A percentile compares a stretch with the other conserved stretches of the same genome.
phyloP scores from a whole-genome alignment of 1,284 basidiomycete species.

The Naganishia sp. region DNA sequence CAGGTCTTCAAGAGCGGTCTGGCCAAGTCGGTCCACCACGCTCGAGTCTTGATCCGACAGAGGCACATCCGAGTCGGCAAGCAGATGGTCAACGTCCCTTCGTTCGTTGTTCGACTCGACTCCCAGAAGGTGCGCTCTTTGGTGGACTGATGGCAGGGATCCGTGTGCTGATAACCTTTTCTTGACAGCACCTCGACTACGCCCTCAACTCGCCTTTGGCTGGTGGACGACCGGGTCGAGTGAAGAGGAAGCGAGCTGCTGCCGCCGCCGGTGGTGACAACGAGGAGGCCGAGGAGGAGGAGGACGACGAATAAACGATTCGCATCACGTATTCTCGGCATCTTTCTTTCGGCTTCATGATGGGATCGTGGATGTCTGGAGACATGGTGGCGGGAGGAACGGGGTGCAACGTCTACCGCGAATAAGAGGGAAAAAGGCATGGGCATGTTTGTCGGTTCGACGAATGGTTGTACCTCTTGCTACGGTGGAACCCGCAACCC shows the following conservation, averaged over 20 bases:
- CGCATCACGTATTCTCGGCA: constrained; percentile 1
- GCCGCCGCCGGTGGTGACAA: constrained; percentile 90
- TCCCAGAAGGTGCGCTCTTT: constrained; percentile 68
- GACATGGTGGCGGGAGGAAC: neutral
- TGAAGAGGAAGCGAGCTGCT: constrained; percentile 97
- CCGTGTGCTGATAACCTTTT: constrained; percentile 40
- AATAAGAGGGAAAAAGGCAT: constrained; percentile 2
- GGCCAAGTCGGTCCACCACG: constrained; percentile 98
- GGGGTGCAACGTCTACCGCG: neutral
- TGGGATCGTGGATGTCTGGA: constrained; percentile 3
- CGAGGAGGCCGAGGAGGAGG: constrained; percentile 86
- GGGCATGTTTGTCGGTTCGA: constrained; percentile 22
- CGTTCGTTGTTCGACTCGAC: constrained; percentile 96
- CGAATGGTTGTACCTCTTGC: constrained; percentile 26
- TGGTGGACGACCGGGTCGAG: constrained; percentile 93
- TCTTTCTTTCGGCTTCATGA: constrained; percentile 4
- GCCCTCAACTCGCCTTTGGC: constrained; percentile 96
- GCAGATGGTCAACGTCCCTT: constrained; percentile 99
- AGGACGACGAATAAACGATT: constrained; percentile 63
- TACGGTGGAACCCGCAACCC: constrained; percentile 8
- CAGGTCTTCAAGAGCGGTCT: constrained; percentile 96
- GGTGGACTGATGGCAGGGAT: neutral
- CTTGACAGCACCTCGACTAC: constrained; percentile 88
- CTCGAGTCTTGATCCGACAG: constrained; percentile 96
- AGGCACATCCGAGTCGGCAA: constrained; percentile 84